Evolutionary conservation across 257 asterid genomes (phyloP), one percentile per base, ranked within the genome.

Genomic region (Przewalskia tangutica): DNA sequence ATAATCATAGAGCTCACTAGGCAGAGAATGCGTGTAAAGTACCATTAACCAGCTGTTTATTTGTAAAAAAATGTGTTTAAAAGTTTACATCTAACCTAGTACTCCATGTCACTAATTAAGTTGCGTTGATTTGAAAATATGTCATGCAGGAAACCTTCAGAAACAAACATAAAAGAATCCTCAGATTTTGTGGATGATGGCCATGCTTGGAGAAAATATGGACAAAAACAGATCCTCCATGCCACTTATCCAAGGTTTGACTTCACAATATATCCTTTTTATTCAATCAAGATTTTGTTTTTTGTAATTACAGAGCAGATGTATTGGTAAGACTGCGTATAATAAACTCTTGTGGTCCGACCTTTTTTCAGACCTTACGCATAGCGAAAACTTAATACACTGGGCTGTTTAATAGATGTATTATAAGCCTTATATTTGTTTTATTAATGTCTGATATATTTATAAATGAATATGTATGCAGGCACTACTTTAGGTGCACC

Each of bases 141-240:
- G 8, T 32, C 12, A 3, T 84, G 88, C 92, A 93, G 97, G 90
- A 89, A 82, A 85, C 85, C 77, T 54, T 64, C 87, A 9, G 87
- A 91, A 53, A 85, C 91, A 62, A 16, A 58, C 84, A 76, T 58
- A 36, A 89, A 80, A 66, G 90, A 86, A 17, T 84, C 83, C 55
- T 17, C 88, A 1, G 82, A 53, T 62, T 66, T 80, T 70, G 38
- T 85, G 36, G 92, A 89, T 67, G 97, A 92, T 68, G 92, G 95
- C 0, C 86, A 89, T 83, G 94, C 90, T 32, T 93, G 97, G 97
- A 92, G 97, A 84, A 93, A 93, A 82, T 93, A 93, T 77, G 97
- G 97, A 42, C 97, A 93, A 80, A 93, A 93, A 68, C 54, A 7
- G 6, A 92, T 93, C 87, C 92, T 87, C 65, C 7, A 86, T 14